These are phyloP conservation scores for Syncephalastrum racemosum DNA, from an alignment of 371 early-diverging fungal species.

Conservation along the genomic window DNA sequence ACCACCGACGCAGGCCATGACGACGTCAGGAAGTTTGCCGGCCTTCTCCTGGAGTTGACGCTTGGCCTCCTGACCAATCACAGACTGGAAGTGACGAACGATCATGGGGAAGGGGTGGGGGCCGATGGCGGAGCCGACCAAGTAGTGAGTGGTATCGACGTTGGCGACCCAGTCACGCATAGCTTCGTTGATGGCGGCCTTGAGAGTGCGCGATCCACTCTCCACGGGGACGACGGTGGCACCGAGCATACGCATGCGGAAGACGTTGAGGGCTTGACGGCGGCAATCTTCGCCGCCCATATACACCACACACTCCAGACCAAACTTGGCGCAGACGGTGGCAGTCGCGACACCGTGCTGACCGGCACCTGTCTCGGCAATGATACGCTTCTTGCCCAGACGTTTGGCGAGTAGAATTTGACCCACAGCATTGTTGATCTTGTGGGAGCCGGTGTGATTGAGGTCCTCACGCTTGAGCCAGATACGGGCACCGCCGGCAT, in stretches of 20 bases:
- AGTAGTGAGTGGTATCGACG: conserved; percentile 89
- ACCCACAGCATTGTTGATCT: conserved; percentile 97
- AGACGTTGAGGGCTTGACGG: conserved; percentile 94
- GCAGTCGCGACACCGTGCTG: conserved; percentile 99
- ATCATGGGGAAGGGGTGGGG: conserved; percentile 94
- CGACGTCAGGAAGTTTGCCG: conserved; percentile 87
- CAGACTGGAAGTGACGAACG: conserved; percentile 96
- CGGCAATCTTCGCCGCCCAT: conserved; percentile 97
- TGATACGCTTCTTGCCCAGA: conserved; percentile 94
- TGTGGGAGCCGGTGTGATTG: conserved; percentile 98
- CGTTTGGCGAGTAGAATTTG: conserved; percentile 92
- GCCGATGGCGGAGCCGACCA: conserved; percentile 96
- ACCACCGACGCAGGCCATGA: conserved; percentile 94
- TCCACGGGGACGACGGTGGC: conserved; percentile 89
- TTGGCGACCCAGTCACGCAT: conserved; percentile 99
- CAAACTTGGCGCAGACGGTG: conserved; percentile 97
- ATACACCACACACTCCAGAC: conserved; percentile 92
- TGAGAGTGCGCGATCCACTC: conserved; percentile 83
- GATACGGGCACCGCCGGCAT: conserved; percentile 85
- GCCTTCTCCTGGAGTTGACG: conserved; percentile 79
- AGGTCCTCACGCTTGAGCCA: conserved; percentile 98
- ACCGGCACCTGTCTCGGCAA: conserved; percentile 98
- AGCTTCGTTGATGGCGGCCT: conserved; percentile 98
- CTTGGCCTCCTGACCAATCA: conserved; percentile 87
- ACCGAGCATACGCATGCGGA: conserved; percentile 93